phyloP scores from a whole-genome alignment of 1,284 basidiomycete genomes.

The Vanrija humicola region DNA sequence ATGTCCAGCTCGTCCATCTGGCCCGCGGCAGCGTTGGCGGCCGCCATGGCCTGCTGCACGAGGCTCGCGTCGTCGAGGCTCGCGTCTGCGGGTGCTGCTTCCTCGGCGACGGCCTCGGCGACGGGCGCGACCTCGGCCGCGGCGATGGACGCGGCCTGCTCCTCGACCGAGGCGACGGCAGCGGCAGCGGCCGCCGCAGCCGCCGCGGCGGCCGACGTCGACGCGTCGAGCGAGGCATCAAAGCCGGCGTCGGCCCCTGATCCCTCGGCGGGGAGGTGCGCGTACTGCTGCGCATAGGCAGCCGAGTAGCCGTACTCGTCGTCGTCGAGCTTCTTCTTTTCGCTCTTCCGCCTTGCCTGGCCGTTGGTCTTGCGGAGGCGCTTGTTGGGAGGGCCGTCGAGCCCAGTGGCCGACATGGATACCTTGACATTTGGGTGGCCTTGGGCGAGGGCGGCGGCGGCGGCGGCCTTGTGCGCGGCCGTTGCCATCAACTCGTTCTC shows the following conservation, averaged over 20 bases:
- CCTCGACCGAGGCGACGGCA: background rate
- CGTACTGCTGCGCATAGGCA: slow-evolving; percentile 6
- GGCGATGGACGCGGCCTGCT: background rate
- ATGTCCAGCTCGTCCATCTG: slow-evolving; percentile 48
- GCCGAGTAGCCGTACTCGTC: slow-evolving; percentile 9
- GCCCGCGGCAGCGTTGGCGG: slow-evolving; percentile 21
- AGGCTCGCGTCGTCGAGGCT: slow-evolving; percentile 34
- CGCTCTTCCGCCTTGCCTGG: slow-evolving; percentile 17
- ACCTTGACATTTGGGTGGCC: slow-evolving; percentile 46
- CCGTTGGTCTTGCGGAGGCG: slow-evolving; percentile 20
- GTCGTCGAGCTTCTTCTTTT: slow-evolving; percentile 12
- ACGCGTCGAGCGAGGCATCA: slow-evolving; percentile 2
- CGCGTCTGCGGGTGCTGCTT: background rate
- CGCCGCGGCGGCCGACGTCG: background rate
- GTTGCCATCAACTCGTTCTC: slow-evolving; percentile 39
- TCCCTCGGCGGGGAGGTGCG: background rate
- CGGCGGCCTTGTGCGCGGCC: slow-evolving; percentile 42
- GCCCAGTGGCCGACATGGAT: slow-evolving; percentile 25
- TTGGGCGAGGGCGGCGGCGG: slow-evolving; percentile 41
- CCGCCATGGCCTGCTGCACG: slow-evolving; percentile 44
- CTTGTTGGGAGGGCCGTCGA: slow-evolving; percentile 13
- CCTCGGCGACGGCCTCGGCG: background rate
- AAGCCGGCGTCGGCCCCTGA: slow-evolving; percentile 2
- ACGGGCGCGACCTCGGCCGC: background rate
- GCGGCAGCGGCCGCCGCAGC: background rate